A percentile compares a stretch with the other conserved stretches of the same genome.
Evolutionary conservation across 148 eudicot genomes (phyloP).

Genomic region (Rhododendron griersonianum): DNA sequence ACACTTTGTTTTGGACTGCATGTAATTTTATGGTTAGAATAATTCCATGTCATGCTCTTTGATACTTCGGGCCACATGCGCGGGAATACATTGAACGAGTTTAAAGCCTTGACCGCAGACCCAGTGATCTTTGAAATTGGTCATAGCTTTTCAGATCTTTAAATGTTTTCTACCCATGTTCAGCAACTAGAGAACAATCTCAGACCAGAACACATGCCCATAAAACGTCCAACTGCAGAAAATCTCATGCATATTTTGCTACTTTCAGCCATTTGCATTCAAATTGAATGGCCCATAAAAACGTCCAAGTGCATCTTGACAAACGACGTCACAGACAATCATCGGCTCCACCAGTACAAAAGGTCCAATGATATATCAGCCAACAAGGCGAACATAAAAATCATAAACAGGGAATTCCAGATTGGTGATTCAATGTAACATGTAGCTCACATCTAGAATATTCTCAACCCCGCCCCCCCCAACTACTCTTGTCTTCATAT

Average conservation of each 20-base stretch:
- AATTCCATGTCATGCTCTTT: neutral
- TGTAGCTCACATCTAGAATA: slow-evolving; percentile 5
- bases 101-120: neutral
- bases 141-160: neutral
- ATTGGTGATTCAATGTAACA: neutral
- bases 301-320: neutral
- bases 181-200: neutral
- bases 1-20: neutral
- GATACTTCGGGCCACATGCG: neutral
- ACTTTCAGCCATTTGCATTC: neutral
- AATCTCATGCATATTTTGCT: neutral
- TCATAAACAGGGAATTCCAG: neutral
- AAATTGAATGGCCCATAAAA: neutral
- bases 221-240: neutral
- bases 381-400: neutral
- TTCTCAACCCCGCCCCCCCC: neutral
- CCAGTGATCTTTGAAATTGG: neutral
- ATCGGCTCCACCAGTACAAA: neutral
- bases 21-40: neutral
- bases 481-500: neutral
- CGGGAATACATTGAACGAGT: neutral
- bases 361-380: neutral
- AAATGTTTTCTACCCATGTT: neutral
- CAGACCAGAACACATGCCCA: neutral
- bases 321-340: neutral